A percentile compares a stretch with the other conserved stretches of the same genome.
Conservation (phyloP, 2,329 filamentous ascomycete species). For the Biscogniauxia sp. region DNA sequence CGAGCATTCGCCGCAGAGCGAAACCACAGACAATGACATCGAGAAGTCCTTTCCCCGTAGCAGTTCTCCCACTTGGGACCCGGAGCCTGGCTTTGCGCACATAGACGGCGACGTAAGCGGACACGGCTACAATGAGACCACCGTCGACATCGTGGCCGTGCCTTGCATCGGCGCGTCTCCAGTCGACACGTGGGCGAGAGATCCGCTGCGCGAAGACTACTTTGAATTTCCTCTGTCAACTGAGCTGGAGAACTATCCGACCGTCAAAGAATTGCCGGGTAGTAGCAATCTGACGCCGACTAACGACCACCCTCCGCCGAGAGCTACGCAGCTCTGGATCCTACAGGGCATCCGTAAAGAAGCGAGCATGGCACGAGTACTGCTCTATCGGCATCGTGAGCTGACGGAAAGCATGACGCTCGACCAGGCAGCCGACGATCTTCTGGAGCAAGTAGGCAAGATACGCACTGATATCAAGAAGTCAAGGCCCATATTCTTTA, state of each 20-base stretch:
- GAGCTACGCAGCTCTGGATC: constrained; percentile 47
- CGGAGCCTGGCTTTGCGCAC: constrained; percentile 40
- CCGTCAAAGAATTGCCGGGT: constrained; percentile 32
- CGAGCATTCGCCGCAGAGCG: neutral
- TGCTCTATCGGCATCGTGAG: constrained; percentile 51
- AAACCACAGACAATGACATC: constrained; percentile 1
- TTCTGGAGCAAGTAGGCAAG: constrained; percentile 43
- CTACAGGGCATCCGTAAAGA: constrained; percentile 50
- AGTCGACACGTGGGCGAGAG: constrained; percentile 52
- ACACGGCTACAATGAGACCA: constrained; percentile 49
- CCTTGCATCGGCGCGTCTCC: constrained; percentile 53
- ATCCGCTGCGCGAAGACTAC: constrained; percentile 47
- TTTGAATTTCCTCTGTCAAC: constrained; percentile 37
- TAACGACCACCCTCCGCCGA: constrained; percentile 31
- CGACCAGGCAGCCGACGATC: constrained; percentile 43
- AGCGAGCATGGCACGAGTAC: constrained; percentile 46
- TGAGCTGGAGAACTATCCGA: constrained; percentile 25
- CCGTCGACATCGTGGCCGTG: constrained; percentile 52
- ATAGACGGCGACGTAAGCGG: constrained; percentile 43
- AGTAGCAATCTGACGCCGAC: constrained; percentile 32
- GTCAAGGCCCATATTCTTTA: constrained; percentile 55
- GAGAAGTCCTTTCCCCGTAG: constrained; percentile 22
- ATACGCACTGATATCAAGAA: constrained; percentile 33
- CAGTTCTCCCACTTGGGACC: constrained; percentile 31
- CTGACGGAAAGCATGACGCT: constrained; percentile 42